A percentile compares a stretch with the other conserved stretches of the same genome.
phyloP scores from a whole-genome alignment of 805 yeast species.

The Priceomyces medius region DNA sequence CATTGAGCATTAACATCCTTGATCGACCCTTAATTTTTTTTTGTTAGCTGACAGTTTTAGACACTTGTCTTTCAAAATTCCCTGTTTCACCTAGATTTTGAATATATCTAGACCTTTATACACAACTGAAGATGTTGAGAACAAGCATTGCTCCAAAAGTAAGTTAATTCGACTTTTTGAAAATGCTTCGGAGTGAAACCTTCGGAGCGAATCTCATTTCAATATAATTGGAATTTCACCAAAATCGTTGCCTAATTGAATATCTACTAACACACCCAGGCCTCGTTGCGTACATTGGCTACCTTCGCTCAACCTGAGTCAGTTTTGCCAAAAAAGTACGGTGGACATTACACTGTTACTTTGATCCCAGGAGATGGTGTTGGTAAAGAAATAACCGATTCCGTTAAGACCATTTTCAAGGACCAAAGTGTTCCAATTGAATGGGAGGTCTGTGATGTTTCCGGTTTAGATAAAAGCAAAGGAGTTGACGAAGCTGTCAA shows the following conservation, averaged over 20 bases:
- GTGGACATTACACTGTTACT: constrained; percentile 92
- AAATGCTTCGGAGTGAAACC: not conserved
- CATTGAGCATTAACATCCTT: not conserved
- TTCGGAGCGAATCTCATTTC: not conserved
- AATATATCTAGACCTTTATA: not conserved
- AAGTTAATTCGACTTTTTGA: not conserved
- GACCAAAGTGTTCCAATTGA: constrained; percentile 89
- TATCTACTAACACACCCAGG: constrained; percentile 30
- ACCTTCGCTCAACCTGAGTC: constrained; percentile 60
- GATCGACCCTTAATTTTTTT: constrained; percentile 2
- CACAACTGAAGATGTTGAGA: not conserved
- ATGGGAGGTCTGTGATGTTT: constrained; percentile 65
- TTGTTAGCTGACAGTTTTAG: constrained; percentile 1
- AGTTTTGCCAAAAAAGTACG: constrained; percentile 84
- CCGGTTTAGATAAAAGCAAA: constrained; percentile 56
- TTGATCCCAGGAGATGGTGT: constrained; percentile 98
- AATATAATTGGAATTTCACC: not conserved
- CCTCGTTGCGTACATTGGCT: constrained; percentile 46
- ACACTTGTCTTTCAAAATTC: constrained; percentile 1
- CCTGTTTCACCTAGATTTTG: not conserved
- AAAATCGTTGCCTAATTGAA: not conserved
- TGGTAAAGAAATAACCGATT: constrained; percentile 92
- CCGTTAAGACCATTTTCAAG: constrained; percentile 86
- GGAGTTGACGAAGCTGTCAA: constrained; percentile 82
- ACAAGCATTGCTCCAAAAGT: constrained; percentile 3